Conservation (phyloP, 805 yeast genomes). For the Cyberlindnera amylophila region DNA sequence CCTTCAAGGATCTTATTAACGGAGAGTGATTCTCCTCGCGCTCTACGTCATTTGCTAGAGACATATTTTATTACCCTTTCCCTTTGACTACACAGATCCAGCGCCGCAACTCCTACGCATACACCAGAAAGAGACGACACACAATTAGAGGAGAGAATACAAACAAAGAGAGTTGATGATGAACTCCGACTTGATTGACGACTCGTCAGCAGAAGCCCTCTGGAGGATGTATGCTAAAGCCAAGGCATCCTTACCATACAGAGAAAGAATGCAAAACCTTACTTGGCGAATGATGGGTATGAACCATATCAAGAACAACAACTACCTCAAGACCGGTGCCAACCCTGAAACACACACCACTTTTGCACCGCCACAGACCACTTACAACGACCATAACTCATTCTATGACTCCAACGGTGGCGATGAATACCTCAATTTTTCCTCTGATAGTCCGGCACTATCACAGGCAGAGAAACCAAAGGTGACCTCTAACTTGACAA, state of each 20-base stretch:
- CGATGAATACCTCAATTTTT: conserved; percentile 25
- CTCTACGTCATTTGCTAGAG: neutral
- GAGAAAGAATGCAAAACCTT: conserved; percentile 73
- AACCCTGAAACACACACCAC: neutral
- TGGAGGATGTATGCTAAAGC: conserved; percentile 86
- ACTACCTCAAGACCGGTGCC: neutral
- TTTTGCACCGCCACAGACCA: neutral
- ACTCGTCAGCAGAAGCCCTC: conserved; percentile 45
- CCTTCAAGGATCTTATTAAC: neutral
- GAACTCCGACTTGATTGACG: conserved; percentile 25
- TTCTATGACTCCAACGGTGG: conserved; percentile 8
- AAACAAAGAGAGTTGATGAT: neutral
- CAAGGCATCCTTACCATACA: conserved; percentile 68
- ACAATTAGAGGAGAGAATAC: too few relatives aligned
- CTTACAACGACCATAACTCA: neutral
- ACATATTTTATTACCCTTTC: too few relatives aligned
- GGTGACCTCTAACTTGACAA: conserved; percentile 26
- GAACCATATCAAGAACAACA: conserved; percentile 21
- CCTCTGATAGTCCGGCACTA: conserved; percentile 7
- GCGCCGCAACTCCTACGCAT: too few relatives aligned
- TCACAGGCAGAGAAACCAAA: conserved; percentile 9
- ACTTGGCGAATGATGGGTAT: conserved; percentile 86
- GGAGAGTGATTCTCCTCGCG: neutral
- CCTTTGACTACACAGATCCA: too few relatives aligned
- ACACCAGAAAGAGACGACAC: too few relatives aligned